These are phyloP conservation scores for Thymus quinquecostatus DNA, from an alignment of 257 asterid species.

Conservation along the genomic window DNA sequence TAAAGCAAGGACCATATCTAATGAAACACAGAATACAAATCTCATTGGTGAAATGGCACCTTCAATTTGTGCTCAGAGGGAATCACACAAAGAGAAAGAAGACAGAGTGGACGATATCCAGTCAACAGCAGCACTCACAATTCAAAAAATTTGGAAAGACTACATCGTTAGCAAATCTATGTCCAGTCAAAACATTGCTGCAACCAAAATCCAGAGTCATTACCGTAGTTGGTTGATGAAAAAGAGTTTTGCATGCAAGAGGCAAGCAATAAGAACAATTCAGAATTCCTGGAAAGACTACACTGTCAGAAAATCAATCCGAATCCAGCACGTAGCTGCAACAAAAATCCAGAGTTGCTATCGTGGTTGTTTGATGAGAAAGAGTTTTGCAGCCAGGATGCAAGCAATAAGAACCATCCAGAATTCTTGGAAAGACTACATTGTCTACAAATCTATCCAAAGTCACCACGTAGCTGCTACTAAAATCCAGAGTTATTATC, in stretches of 20 bases:
- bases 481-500: constrained; percentile 71
- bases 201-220: constrained; percentile 73
- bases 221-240: constrained; percentile 64
- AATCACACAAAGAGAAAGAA: constrained; percentile 28
- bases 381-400: constrained; percentile 48
- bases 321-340: constrained; percentile 59
- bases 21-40: constrained; percentile 39
- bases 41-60: constrained; percentile 38
- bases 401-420: constrained; percentile 55
- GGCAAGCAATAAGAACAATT: constrained; percentile 50
- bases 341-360: constrained; percentile 68
- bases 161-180: constrained; percentile 38
- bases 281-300: constrained; percentile 61
- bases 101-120: constrained; percentile 30
- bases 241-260: constrained; percentile 48
- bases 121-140: constrained; percentile 48
- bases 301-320: constrained; percentile 34
- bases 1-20: constrained; percentile 18
- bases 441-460: constrained; percentile 34
- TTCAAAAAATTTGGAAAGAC: constrained; percentile 61
- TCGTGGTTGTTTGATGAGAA: constrained; percentile 67
- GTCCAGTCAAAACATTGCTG: constrained; percentile 56
- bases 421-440: constrained; percentile 56
- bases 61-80: constrained; percentile 35
- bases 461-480: constrained; percentile 60